Base-by-base conservation (phyloP, 2,329 filamentous ascomycete genomes). In the Samsoniella hepiali region DNA sequence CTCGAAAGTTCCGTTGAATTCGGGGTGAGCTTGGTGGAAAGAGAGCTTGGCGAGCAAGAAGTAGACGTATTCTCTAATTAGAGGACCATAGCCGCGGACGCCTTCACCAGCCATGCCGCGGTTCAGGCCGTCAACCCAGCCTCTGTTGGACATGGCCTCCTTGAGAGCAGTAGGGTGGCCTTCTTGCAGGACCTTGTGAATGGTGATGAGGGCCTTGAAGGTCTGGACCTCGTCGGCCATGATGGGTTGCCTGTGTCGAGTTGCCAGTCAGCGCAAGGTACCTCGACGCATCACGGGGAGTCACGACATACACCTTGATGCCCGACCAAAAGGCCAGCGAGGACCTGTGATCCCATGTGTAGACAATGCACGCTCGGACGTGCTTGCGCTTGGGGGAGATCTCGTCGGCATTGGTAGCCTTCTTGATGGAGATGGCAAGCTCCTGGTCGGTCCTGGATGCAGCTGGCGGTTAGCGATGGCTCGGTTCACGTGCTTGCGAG, bases 311-410 rank as follows among this genome's bases (percentile, higher is more conserved):
- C 90, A 98, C 93, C 87, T 99, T 99, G 85, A 99, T 96, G 74
- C 93, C 94, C 63, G 91, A 88, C 95, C 95, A 99, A 77, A 99
- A 99, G 73, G 93, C 91, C 74, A 88, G 84, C 49, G 93, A 96
- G 68, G 90, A 96, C 80, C 96, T 96, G 81, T 99, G 93, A 78
- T 99, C 95, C 95, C 95, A 99, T 64, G 94, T 98, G 77, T 98
- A 98, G 53, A 99, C 94, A 72, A 99, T 99, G 74, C 92, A 96
- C 76, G 91, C 93, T 73, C 95, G 91, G 64, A 99, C 95, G 90
- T 99, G 95, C 80, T 99, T 99, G 72, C 86, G 84, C 75, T 89
- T 89, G 44, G 86, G 86, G 7, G 86, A 87, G 1, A 87, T 84
- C 74, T 90, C 87, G 69, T 90, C 87, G 70, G 81, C 81, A 71